These are phyloP conservation scores for Ceratocystis diversiconidia DNA, from an alignment of 2,329 filamentous ascomycete genomes.

Conservation along the genomic window DNA sequence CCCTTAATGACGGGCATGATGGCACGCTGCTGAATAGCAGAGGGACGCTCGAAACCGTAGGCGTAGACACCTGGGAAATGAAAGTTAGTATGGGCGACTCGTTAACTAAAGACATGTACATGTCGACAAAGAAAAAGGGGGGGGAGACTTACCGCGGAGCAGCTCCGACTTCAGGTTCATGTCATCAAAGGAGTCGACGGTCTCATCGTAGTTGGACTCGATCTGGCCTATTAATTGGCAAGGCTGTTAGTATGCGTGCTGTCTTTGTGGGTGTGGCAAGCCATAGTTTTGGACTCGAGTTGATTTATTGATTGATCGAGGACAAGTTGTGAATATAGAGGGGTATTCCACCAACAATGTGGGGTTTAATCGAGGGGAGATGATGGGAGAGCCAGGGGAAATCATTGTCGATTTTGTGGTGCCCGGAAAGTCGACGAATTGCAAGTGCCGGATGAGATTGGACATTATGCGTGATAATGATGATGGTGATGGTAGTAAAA, in stretches of 20 bases:
- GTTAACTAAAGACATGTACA: neutral
- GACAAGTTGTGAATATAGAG: neutral
- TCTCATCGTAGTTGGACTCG: conserved; percentile 99
- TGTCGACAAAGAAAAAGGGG: neutral
- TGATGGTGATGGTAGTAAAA: neutral
- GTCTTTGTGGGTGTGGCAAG: neutral
- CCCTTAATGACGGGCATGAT: conserved; percentile 99
- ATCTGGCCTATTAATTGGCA: conserved; percentile 60
- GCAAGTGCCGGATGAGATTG: neutral
- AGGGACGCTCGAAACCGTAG: conserved; percentile 99
- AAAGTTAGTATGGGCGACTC: neutral
- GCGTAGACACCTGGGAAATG: conserved; percentile 69
- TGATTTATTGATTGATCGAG: neutral
- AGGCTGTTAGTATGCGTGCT: conserved; percentile 1
- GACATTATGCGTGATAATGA: neutral
- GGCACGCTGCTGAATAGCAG: conserved; percentile 98
- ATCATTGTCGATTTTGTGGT: neutral
- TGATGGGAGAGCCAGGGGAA: neutral
- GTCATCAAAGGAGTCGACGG: conserved; percentile 95
- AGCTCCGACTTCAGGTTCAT: conserved; percentile 97
- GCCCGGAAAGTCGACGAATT: neutral
- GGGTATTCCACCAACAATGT: conserved; percentile 3
- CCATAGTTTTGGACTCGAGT: neutral
- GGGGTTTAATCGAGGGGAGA: conserved; percentile 6
- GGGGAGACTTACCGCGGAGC: conserved; percentile 53